Evolutionary conservation across 176 grass and related monocot genomes (phyloP), one percentile per base, ranked within the genome.

Genomic region (Bonia amplexicaulis): DNA sequence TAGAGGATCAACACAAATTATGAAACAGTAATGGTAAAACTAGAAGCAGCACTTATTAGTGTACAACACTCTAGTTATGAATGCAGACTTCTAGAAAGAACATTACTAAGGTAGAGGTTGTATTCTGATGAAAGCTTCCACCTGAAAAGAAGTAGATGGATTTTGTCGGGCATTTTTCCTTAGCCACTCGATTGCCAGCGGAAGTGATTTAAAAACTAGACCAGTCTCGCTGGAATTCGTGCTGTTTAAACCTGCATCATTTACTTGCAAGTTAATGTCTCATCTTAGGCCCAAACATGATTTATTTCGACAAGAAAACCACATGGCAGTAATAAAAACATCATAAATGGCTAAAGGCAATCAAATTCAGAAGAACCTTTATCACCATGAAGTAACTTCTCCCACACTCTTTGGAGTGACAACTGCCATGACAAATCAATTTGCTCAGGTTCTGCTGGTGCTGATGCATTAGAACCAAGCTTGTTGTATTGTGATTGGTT

Each of bases 381-480:
- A 29, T 86, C 86, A 45, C 55, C 61, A 74, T 89, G 57, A 60
- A 81, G 47, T 78, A 99, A 81, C 69, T 88, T 99, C 54, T 99
- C 88, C 96, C 96, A 99, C 70, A 89, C 91, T 53, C 59, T 80
- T 90, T 99, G 91, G 6, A 99, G 89, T 2, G 88, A 90, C 37
- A 94, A 64, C 54, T 99, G 96, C 93, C 93, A 99, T 71, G 96
- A 94, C 52, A 99, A 77, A 89, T 99, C 93, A 76, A 96, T 87
- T 85, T 94, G 31, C 65, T 96, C 87, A 73, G 93, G 91, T 67
- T 92, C 93, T 45, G 90, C 79, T 73, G 93, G 93, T 79, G 93
- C 76, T 71, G 91, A 90, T 71, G 81, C 71, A 54, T 91, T 90
- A 74, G 91, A 89, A 79, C 91, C 91, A 76, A 99, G 87, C 82